Evolutionary conservation across 352 stramenopile genomes (phyloP).

Genomic region (Pythium dissimile): DNA sequence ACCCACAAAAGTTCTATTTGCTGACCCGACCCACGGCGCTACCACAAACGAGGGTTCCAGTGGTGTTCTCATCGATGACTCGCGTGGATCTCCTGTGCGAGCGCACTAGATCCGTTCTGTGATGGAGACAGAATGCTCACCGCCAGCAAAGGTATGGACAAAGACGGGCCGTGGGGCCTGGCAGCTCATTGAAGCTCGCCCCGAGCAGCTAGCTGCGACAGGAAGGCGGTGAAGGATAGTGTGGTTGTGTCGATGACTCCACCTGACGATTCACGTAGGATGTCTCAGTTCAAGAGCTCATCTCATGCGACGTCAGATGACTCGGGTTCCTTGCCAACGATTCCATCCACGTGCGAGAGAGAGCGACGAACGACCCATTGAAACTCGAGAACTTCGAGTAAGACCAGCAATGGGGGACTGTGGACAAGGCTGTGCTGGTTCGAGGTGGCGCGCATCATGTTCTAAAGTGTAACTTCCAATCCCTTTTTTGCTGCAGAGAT

Average conservation of each 20-base stretch:
- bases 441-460: not conserved
- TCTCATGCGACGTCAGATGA: conserved; percentile 20
- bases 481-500: no score
- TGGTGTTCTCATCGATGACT: not conserved
- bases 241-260: not conserved
- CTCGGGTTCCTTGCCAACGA: conserved; percentile 23
- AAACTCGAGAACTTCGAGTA: not conserved
- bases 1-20: no score
- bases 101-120: not conserved
- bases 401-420: no score
- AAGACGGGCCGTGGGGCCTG: conserved; percentile 2
- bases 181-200: conserved; percentile 8
- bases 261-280: not conserved
- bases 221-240: not conserved
- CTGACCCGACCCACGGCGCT: no score
- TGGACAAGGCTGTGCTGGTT: not conserved
- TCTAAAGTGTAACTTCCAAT: no score
- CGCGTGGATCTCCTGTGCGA: not conserved
- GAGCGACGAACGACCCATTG: no score
- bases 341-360: no score
- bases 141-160: conserved; percentile 9
- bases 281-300: not conserved
- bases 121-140: conserved; percentile 1
- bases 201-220: not conserved
- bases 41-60: no score